Evolutionary conservation across 2,329 filamentous ascomycete species (phyloP).

Genomic region (Alternaria sp.): DNA sequence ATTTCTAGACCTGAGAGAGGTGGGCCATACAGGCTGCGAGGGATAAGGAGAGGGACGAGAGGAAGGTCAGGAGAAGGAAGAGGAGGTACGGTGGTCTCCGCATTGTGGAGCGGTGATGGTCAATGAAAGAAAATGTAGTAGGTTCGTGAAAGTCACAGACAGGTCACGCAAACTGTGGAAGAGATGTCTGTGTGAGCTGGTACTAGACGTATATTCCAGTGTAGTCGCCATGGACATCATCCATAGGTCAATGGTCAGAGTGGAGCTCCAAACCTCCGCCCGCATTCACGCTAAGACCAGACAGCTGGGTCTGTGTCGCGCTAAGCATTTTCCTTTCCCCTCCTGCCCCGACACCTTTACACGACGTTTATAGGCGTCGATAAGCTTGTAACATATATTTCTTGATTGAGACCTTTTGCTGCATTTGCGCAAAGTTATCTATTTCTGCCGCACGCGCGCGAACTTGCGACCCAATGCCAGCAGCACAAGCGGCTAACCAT

Average conservation of each 20-base stretch:
- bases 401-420: neutral
- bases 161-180: neutral
- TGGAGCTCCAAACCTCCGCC: conserved; percentile 27
- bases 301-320: conserved; percentile 31
- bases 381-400: conserved; percentile 16
- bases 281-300: conserved; percentile 27
- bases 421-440: conserved; percentile 11
- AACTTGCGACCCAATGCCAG: conserved; percentile 45
- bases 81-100: conserved; percentile 33
- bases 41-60: conserved; percentile 50
- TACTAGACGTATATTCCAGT: neutral
- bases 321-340: conserved; percentile 49
- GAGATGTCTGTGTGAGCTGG: neutral
- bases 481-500: conserved; percentile 38
- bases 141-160: neutral
- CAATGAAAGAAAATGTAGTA: neutral
- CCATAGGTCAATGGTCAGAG: conserved; percentile 13
- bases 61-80: conserved; percentile 38
- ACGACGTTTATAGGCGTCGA: conserved; percentile 27
- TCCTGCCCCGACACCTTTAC: conserved; percentile 19
- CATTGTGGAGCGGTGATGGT: conserved; percentile 27
- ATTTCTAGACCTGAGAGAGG: neutral
- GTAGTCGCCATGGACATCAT: conserved; percentile 2
- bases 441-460: conserved; percentile 27
- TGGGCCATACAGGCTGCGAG: conserved; percentile 56